Conservation (phyloP, 2,329 filamentous ascomycete species). For the Aureobasidium sp. region DNA sequence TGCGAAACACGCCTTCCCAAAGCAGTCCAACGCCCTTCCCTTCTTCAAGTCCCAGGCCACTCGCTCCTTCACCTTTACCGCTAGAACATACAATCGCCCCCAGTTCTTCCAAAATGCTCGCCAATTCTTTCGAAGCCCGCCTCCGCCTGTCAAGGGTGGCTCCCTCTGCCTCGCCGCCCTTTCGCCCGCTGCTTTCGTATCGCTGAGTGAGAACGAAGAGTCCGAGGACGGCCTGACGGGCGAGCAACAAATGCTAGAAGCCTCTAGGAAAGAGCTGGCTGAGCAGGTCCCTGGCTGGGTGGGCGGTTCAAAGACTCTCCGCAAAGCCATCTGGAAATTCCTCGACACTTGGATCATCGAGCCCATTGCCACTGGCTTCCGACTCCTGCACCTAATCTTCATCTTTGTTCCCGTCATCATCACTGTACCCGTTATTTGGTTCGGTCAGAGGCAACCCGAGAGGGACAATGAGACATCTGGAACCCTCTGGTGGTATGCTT, state of each 20-base stretch:
- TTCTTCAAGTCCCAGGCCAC: neutral
- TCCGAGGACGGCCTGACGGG: constrained; percentile 52
- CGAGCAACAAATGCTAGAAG: constrained; percentile 79
- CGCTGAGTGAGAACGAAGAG: constrained; percentile 44
- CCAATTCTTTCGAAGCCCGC: constrained; percentile 18
- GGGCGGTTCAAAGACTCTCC: constrained; percentile 48
- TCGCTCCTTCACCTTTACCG: constrained; percentile 8
- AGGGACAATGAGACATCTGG: constrained; percentile 68
- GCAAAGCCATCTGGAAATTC: constrained; percentile 54
- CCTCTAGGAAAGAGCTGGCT: constrained; percentile 66
- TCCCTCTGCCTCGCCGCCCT: constrained; percentile 32
- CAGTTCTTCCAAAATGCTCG: constrained; percentile 8
- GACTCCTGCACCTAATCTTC: constrained; percentile 77
- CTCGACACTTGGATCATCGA: constrained; percentile 68
- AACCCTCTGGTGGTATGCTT: constrained; percentile 89
- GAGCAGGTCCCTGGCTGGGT: constrained; percentile 58
- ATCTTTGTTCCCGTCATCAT: constrained; percentile 89
- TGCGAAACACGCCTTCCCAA: constrained; percentile 6
- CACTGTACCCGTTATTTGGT: constrained; percentile 69
- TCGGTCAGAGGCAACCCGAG: constrained; percentile 56
- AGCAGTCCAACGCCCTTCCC: neutral
- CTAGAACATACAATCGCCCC: neutral
- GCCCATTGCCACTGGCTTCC: constrained; percentile 72
- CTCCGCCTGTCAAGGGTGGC: constrained; percentile 27
- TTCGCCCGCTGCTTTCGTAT: constrained; percentile 50